Base-by-base conservation (phyloP, 495 filamentous ascomycete species). In the Endocarpon pusillum region DNA sequence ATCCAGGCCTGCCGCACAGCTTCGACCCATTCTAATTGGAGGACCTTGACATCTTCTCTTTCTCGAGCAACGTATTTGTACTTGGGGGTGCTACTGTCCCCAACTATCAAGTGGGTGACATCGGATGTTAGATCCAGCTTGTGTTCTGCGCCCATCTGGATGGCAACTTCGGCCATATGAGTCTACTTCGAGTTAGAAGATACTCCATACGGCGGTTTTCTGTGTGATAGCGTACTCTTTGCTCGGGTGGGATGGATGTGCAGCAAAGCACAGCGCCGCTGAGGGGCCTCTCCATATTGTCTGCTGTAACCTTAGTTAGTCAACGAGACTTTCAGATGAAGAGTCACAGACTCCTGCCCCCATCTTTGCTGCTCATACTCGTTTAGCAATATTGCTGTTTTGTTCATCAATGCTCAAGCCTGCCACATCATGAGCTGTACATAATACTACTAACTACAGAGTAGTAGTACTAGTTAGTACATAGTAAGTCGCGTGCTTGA, bases 21-120 rank as follows among this genome's bases (percentile, higher is more conserved):
- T 31, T 86, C 71, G 33, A 97, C 65, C 82, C 82, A 97, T 47
- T 69, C 68, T 19, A 76, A 70, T 26, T 63, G 65, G 53, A 97
- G 67, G 32, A 82, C 79, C 36, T 68, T 71, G 43, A 97, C 73
- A 49, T 97, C 89, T 21, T 74, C 66, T 19, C 89, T 68, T 49
- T 86, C 80, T 40, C 73, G 83, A 16, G 89, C 89, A 46, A 94
- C 87, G 56, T 89, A 94, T 47, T 75, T 78, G 61, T 97, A 97
- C 52, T 97, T 97, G 10, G 76, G 69, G 0, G 86, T 94, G 42
- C 82, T 67, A 36, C 78, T 76, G 38, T 80, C 75, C 45, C 85
- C 89, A 42, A 93, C 81, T 42, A 97, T 71, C 19, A 97, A 69
- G 58, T 97, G 89, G 2, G 89, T 97, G 38, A 92, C 84, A 50